Evolutionary conservation across 805 yeast genomes (phyloP), one percentile per base, ranked within the genome.

Genomic region (Candida ficus): DNA sequence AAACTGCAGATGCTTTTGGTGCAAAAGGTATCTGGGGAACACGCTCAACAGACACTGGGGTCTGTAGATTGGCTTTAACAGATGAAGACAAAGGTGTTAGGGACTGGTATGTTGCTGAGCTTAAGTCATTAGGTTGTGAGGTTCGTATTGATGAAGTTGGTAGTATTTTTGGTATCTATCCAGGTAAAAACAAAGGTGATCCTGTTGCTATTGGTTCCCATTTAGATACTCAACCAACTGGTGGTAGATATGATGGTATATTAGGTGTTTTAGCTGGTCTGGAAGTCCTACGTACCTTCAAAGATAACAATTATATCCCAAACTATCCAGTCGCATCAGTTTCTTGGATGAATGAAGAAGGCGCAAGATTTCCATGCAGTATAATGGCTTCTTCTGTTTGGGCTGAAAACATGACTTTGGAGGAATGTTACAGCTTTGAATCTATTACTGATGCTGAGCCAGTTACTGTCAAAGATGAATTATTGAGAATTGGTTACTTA

Each of bases 301-400:
- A 77, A 43, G 85, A 76, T 14, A 75, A 77, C 56, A 63, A 68
- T 32, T 71, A 62, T 51, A 66, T 64, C 10, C 86, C 90, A n/a
- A 71, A 77, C 39, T 80, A 67, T 46, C 88, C 88, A 8, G 71
- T 82, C 41, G 78, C 81, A 6, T 68, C 78, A 5, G 70, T 82
- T 30, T 70, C 76, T 52, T 82, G 90, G 90, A 78, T 80, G 58
- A 82, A 82, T 53, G 90, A 82, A 55, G 90, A 82, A 62, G 90
- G 90, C 42, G 88, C 89, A 0, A 61, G 90, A 37, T 82, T 80
- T 53, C 85, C 88, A n/a, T 66, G 74, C 61, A 69, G 81, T 33
- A 70, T 78, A 57, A 79, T 81, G 74, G 73, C 83, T 3, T 75
- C 83, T 5, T 70, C 80, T 12, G 85, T 80, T 2, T 82, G 84